Conservation (phyloP, 345 rosid species). For the Psidium guajava region DNA sequence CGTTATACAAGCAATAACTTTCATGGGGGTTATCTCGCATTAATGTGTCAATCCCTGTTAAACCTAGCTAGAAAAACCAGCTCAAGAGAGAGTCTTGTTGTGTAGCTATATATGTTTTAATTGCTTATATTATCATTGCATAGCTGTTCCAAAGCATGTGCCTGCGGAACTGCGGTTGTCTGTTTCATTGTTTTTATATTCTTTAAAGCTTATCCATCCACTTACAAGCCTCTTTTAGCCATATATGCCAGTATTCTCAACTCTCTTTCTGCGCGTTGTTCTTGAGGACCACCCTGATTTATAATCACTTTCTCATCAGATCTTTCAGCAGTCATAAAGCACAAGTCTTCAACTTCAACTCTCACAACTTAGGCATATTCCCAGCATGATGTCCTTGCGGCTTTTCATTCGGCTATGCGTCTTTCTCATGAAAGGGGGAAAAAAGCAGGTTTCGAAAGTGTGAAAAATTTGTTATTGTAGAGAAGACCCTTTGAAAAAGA, state of each 20-base stretch:
- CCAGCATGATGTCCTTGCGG: neutral
- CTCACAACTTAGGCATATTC: neutral
- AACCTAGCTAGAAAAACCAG: neutral
- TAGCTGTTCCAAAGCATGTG: constrained; percentile 16
- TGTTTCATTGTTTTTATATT: neutral
- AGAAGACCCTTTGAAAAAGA: neutral
- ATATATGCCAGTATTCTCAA: neutral
- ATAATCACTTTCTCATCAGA: neutral
- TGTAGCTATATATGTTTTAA: neutral
- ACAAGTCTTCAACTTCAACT: neutral
- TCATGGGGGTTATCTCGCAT: neutral
- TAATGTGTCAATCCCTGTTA: neutral
- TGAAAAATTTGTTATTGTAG: neutral
- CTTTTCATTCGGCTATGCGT: neutral
- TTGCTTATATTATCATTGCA: neutral
- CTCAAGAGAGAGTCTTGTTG: neutral
- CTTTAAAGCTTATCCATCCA: neutral
- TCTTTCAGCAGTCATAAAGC: neutral
- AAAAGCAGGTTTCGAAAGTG: neutral
- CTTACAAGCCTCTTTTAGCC: neutral
- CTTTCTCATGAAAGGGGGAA: neutral
- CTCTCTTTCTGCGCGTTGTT: constrained; percentile 12
- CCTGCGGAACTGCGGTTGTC: constrained; percentile 25
- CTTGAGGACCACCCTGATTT: constrained; percentile 25
- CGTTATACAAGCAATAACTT: neutral